Evolutionary conservation across 257 asterid genomes (phyloP).

Genomic region (Perilla frutescens): DNA sequence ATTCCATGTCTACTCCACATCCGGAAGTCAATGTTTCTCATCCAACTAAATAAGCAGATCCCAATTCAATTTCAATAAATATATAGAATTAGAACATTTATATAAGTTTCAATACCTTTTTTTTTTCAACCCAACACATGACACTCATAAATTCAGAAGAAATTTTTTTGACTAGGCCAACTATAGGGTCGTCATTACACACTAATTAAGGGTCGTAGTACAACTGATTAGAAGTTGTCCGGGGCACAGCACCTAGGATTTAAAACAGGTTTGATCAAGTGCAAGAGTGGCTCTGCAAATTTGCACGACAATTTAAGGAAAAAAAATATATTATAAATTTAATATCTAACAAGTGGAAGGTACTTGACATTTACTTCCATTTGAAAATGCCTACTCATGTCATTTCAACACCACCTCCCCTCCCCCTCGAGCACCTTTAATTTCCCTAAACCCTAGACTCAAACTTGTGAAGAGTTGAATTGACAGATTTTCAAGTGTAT

Average conservation of each 20-base stretch:
- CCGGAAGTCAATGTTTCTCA: neutral
- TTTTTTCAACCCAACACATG: neutral
- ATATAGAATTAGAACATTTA: too few relatives aligned
- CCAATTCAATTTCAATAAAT: neutral
- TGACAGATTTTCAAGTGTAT: neutral
- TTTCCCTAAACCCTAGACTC: neutral
- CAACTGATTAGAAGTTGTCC: neutral
- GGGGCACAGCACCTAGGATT: neutral
- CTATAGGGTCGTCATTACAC: neutral
- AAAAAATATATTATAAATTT: neutral
- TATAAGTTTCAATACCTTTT: neutral
- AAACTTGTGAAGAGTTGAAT: neutral
- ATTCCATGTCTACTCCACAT: too few relatives aligned
- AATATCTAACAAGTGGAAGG: neutral
- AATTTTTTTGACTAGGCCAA: neutral
- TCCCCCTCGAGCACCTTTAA: too few relatives aligned
- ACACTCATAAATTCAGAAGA: neutral
- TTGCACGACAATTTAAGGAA: neutral
- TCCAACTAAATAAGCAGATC: neutral
- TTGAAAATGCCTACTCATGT: neutral
- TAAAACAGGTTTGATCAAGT: neutral
- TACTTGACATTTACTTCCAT: neutral
- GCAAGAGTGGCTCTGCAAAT: neutral
- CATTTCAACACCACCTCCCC: neutral
- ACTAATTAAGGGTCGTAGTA: neutral